Evolutionary conservation across 2,329 filamentous ascomycete genomes (phyloP).

Genomic region (Fusarium secorum): DNA sequence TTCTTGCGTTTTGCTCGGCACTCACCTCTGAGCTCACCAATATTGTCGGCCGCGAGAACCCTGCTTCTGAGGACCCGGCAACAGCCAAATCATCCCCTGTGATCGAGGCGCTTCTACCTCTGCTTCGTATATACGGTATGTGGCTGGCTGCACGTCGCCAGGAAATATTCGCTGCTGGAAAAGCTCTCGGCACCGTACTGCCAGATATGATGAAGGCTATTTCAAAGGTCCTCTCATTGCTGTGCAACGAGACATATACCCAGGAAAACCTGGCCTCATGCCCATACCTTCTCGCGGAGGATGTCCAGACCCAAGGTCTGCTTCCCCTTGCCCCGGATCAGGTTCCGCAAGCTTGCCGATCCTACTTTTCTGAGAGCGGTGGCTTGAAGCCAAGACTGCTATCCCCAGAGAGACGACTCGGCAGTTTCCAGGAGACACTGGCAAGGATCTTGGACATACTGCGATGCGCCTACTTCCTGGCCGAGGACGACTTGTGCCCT

Average conservation of each 20-base stretch:
- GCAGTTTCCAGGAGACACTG: slow-evolving; percentile 49
- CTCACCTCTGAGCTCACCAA: slow-evolving; percentile 75
- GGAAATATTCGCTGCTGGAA: slow-evolving; percentile 56
- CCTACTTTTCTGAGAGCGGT: slow-evolving; percentile 47
- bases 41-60: slow-evolving; percentile 39
- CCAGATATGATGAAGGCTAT: slow-evolving; percentile 57
- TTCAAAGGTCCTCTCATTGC: slow-evolving; percentile 56
- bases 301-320: slow-evolving; percentile 56
- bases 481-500: slow-evolving; percentile 52
- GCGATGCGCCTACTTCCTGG: slow-evolving; percentile 58
- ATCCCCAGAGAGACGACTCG: slow-evolving; percentile 44
- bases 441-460: slow-evolving; percentile 59
- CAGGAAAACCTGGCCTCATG: slow-evolving; percentile 50
- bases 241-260: slow-evolving; percentile 55
- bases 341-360: slow-evolving; percentile 52
- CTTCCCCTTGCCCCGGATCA: slow-evolving; percentile 51
- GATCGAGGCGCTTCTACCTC: slow-evolving; percentile 56
- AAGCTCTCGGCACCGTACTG: slow-evolving; percentile 55
- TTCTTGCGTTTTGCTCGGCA: slow-evolving; percentile 74
- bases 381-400: slow-evolving; percentile 52
- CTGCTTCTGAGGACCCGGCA: slow-evolving; percentile 33
- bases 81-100: slow-evolving; percentile 47
- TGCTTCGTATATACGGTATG: slow-evolving; percentile 61
- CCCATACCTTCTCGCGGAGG: slow-evolving; percentile 61
- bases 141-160: slow-evolving; percentile 59